Evolutionary conservation across 2,329 filamentous ascomycete species (phyloP), one percentile per base, ranked within the genome.

Genomic region (Monilinia laxa): DNA sequence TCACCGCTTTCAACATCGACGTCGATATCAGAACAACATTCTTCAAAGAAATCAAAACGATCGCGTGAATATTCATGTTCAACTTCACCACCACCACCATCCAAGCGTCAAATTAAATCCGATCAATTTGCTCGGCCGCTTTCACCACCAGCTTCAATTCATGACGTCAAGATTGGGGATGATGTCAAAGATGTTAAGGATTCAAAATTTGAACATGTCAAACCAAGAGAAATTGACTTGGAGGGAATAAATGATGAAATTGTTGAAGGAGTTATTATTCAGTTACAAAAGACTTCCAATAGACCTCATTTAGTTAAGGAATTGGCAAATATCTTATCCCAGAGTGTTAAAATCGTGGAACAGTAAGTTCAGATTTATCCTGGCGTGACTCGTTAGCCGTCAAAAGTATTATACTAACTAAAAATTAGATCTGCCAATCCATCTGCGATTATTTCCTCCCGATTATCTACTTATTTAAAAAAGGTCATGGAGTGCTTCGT

Each of bases 251-350:
- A 93, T 76, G 95, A 99, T 78, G 93, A 97, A 75, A 96, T 99
- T 73, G 94, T 99, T 62, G 90, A 96, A 76, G 92, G 88, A 20
- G 92, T 96, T 59, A 92, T 98, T 74, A 81, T 91, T 73, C 93
- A 96, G 79, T 82, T 99, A 66, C 89, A 97, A 78, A 90, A 90
- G 77, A 96, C 93, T 1, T 90, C 88, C 69, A 99, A 99, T 79
- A 85, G 93, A 65, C 95, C 95, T 66, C 94, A 97, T 79, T 83
- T 98, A 40, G 92, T 98, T 70, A 97, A 97, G 80, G 94, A 98
- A 79, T 85, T 99, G 57, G 92, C 93, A 64, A 85, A 88, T 18
- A 85, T 96, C 62, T 84, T 98, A 68, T 87, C 90, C 72, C 86
- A 87, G 69, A 87, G 87, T 69, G 89, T 96, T 70, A 87, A 89